Percentiles rank a stretch among this genome's conserved stretches.
phyloP scores from a whole-genome alignment of 208 protist genomes.

The Porcisia hertigi region DNA sequence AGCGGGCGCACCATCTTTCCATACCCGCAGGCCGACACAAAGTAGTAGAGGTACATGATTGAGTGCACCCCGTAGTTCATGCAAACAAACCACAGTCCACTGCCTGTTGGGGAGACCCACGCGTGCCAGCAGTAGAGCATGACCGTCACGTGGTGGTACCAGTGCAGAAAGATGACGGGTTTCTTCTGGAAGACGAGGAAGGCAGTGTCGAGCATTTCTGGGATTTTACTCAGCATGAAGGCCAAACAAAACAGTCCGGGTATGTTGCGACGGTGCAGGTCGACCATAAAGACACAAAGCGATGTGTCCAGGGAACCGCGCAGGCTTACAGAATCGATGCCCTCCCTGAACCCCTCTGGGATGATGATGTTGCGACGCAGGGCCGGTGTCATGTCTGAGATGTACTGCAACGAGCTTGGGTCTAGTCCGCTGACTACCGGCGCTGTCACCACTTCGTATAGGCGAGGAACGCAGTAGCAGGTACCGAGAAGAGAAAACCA shows the following conservation, averaged over 20 bases:
- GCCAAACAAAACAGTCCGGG: slow-evolving; percentile 50
- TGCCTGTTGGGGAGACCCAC: slow-evolving; percentile 28
- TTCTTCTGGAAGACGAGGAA: slow-evolving; percentile 81
- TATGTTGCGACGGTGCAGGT: slow-evolving; percentile 46
- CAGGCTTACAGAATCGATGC: slow-evolving; percentile 24
- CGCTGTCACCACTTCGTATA: slow-evolving; percentile 47
- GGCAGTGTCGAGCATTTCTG: slow-evolving; percentile 77
- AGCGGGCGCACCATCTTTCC: slow-evolving; percentile 48
- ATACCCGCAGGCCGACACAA: slow-evolving; percentile 46
- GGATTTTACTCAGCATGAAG: slow-evolving; percentile 76
- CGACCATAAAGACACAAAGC: slow-evolving; percentile 43
- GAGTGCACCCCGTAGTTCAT: slow-evolving; percentile 94
- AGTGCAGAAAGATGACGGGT: slow-evolving; percentile 81
- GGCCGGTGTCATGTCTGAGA: slow-evolving; percentile 21
- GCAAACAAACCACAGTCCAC: slow-evolving; percentile 71
- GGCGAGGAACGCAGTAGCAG: slow-evolving; percentile 50
- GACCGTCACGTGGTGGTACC: slow-evolving; percentile 91
- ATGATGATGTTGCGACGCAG: slow-evolving; percentile 39
- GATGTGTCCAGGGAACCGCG: slow-evolving; percentile 54
- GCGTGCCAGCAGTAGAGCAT: slow-evolving; percentile 90
- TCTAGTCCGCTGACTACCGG: slow-evolving; percentile 34
- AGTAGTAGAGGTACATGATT: slow-evolving; percentile 95
- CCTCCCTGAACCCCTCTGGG: slow-evolving; percentile 30
- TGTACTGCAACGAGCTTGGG: slow-evolving; percentile 28
- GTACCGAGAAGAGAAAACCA: slow-evolving; percentile 72